Base-by-base conservation (phyloP, 1,139 yeast species). In the Yamadazyma mexicana region DNA sequence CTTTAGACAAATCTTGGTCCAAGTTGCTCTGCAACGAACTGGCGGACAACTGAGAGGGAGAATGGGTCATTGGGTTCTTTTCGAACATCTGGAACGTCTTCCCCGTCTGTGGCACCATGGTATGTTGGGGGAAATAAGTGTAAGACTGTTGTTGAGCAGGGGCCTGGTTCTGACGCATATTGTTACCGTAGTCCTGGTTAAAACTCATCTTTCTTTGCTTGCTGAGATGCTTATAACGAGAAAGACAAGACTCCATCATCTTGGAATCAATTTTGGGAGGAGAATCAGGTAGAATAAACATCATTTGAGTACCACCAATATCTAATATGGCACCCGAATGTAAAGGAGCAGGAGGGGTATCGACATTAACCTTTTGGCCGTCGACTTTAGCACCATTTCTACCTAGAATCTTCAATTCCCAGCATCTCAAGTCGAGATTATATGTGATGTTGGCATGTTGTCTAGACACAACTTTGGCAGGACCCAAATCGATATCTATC, bases 301-400 rank as follows among this genome's bases (percentile, higher is more conserved):
- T 92, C 98, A 92, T 92, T 64, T 92, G 98, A 11, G 96, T 91
- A 3, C 97, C 98, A 8, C 98, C 98, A 36, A 92, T 82, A 57
- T 92, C 98, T 45, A 92, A 66, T 15, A 92, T 81, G 35, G 94
- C 88, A 9, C 98, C 98, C 2, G 94, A 84, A 39, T 78, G 77
- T 45, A 92, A 73, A 10, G 81, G 75, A 15, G 83, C 74, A 5
- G 80, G 69, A 7, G 71, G 56, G 11, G 64, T 56, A 40, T 79
- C 83, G 44, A 67, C 75, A 50, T 66, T 68, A 14, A 75, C 76
- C 63, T 82, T 82, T 48, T 62, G 72, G 45, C 79, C 86, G 61
- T 92, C 96, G 31, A 92, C 81, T 53, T 89, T 84, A 25, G 96
- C 89, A 25, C 98, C 99, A 57, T 92, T 92, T 54, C 98, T 74